Percentiles rank a stretch among this genome's conserved stretches.
Conservation (phyloP, 345 rosid species). For the Brassica juncea region DNA sequence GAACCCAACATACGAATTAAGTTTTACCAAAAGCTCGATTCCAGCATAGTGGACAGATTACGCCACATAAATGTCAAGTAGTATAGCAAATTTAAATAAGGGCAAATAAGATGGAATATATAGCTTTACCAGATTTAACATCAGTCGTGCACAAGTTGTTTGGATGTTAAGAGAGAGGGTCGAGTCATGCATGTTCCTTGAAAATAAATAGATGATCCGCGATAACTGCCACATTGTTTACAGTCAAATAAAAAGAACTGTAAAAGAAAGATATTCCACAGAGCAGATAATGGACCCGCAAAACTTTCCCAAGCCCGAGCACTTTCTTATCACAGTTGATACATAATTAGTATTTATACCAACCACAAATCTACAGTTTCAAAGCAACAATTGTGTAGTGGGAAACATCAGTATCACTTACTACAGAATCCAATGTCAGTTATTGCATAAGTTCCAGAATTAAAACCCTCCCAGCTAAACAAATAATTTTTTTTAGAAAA, state of each 20-base stretch:
- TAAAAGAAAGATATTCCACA: not conserved
- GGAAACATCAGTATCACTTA: conserved; percentile 20
- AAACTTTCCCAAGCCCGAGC: not conserved
- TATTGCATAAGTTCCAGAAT: not conserved
- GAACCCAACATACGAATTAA: conserved; percentile 35
- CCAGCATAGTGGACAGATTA: not conserved
- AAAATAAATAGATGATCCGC: conserved; percentile 88
- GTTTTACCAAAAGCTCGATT: not conserved
- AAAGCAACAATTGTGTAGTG: conserved; percentile 18
- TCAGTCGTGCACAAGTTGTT: conserved; percentile 93
- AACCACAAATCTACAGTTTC: conserved; percentile 15
- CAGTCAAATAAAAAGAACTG: conserved; percentile 22
- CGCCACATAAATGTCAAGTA: conserved; percentile 3
- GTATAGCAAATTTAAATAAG: conserved; percentile 24
- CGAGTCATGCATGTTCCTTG: conserved; percentile 97
- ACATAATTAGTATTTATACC: not conserved
- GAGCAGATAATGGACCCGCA: conserved; percentile 1
- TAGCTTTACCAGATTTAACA: conserved; percentile 86
- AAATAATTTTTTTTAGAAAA: not conserved
- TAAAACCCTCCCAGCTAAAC: not conserved
- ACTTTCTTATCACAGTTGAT: conserved; percentile 11
- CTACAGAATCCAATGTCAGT: conserved; percentile 1
- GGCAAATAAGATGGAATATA: conserved; percentile 29
- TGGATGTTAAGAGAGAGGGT: conserved; percentile 89
- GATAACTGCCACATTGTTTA: conserved; percentile 69